Evolutionary conservation across 495 filamentous ascomycete genomes (phyloP).

Genomic region (Aspergillus panamensis): DNA sequence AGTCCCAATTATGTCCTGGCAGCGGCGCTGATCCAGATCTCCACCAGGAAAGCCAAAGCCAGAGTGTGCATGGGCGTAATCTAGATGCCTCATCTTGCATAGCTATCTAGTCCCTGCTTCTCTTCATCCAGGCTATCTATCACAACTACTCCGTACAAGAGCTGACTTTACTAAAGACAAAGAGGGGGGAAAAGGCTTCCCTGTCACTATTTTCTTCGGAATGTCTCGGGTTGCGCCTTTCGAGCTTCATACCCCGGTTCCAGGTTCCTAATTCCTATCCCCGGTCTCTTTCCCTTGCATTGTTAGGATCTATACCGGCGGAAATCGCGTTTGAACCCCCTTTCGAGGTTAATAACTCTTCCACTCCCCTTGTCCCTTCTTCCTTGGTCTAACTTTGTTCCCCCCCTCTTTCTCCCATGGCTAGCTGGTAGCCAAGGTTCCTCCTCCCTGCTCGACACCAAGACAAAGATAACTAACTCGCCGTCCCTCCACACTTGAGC

Average conservation of each 20-base stretch:
- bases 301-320: neutral
- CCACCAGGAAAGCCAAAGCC: neutral
- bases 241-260: neutral
- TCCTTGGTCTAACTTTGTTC: neutral
- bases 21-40: neutral
- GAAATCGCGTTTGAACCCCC: neutral
- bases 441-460: neutral
- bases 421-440: neutral
- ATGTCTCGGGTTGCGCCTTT: no score
- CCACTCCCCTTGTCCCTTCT: neutral
- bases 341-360: neutral
- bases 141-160: no score
- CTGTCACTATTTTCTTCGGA: no score
- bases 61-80: no score
- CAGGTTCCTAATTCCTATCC: no score
- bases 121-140: no score
- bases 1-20: neutral
- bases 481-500: no score
- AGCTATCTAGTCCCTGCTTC: no score
- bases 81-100: no score
- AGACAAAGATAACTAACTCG: neutral
- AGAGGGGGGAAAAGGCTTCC: no score
- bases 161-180: no score
- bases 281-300: neutral
- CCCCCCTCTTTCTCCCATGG: neutral